phyloP scores from a whole-genome alignment of 2,329 filamentous ascomycete species.

The Periconia macrospinosa region DNA sequence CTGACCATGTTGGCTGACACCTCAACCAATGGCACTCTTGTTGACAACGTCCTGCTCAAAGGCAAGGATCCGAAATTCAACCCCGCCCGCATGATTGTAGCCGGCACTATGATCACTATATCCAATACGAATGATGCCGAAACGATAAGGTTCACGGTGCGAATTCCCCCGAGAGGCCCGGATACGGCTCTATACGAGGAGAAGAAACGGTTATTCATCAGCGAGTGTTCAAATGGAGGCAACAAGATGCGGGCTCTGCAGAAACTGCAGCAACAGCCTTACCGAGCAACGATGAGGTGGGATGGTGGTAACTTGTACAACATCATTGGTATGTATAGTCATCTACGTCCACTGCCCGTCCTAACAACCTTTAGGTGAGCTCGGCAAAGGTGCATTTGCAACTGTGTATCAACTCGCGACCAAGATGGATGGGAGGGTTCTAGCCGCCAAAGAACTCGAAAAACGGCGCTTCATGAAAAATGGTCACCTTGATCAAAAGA shows the following conservation, averaged over 20 bases:
- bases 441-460: conserved; percentile 92
- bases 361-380: conserved; percentile 52
- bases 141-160: conserved; percentile 81
- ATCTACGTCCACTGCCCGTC: not conserved
- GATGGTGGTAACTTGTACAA: conserved; percentile 84
- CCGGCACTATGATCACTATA: conserved; percentile 74
- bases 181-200: conserved; percentile 66
- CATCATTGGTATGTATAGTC: conserved; percentile 54
- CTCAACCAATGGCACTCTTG: conserved; percentile 93
- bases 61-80: conserved; percentile 43
- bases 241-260: conserved; percentile 26
- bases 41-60: conserved; percentile 71
- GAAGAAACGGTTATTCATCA: conserved; percentile 71
- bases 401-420: conserved; percentile 88
- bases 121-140: conserved; percentile 55
- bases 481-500: conserved; percentile 82
- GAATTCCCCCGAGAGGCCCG: conserved; percentile 73
- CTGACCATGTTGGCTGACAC: conserved; percentile 90
- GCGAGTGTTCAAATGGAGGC: conserved; percentile 33
- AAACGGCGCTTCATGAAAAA: conserved; percentile 94
- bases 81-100: conserved; percentile 67
- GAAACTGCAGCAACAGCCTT: conserved; percentile 29
- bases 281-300: conserved; percentile 69
- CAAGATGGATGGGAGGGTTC: conserved; percentile 79
- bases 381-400: conserved; percentile 94